Conservation (phyloP, 2,329 filamentous ascomycete genomes). For the Aspergillus uvarum region DNA sequence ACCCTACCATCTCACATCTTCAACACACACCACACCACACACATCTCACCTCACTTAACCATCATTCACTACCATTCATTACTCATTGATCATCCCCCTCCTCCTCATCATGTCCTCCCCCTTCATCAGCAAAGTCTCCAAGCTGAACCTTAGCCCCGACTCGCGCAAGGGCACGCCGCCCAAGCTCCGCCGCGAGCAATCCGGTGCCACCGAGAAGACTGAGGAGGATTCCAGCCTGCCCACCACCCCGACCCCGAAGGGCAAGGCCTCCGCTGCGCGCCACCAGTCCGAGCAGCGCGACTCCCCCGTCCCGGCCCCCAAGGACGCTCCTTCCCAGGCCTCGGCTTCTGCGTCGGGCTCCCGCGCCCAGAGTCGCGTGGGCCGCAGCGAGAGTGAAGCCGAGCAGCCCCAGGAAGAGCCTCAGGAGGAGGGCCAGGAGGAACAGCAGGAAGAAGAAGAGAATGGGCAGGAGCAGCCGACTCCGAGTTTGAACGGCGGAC, state of each 20-base stretch:
- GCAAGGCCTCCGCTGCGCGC: not conserved
- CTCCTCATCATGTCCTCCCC: not conserved
- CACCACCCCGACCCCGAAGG: slow-evolving; percentile 2
- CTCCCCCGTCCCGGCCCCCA: slow-evolving; percentile 19
- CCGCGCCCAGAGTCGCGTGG: slow-evolving; percentile 9
- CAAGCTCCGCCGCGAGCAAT: slow-evolving; percentile 24
- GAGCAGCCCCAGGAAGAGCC: not conserved
- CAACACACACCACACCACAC: not conserved
- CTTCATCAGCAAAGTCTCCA: slow-evolving; percentile 1
- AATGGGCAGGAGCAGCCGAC: not conserved
- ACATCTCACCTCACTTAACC: not conserved
- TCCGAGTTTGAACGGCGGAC: slow-evolving; percentile 5
- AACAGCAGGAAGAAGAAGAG: not conserved
- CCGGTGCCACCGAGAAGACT: slow-evolving; percentile 24
- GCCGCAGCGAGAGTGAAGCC: not conserved
- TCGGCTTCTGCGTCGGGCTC: slow-evolving; percentile 28
- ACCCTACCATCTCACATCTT: not conserved
- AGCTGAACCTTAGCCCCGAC: slow-evolving; percentile 7
- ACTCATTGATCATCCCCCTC: too few species aligned
- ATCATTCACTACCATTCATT: slow-evolving; percentile 8
- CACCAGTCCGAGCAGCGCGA: slow-evolving; percentile 26
- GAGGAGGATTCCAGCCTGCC: slow-evolving; percentile 15
- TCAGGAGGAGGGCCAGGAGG: not conserved
- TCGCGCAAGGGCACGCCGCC: slow-evolving; percentile 23
- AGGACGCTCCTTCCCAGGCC: slow-evolving; percentile 27